phyloP scores from a whole-genome alignment of 139 green algal genomes.

The Chlamydomonas schloesseri region DNA sequence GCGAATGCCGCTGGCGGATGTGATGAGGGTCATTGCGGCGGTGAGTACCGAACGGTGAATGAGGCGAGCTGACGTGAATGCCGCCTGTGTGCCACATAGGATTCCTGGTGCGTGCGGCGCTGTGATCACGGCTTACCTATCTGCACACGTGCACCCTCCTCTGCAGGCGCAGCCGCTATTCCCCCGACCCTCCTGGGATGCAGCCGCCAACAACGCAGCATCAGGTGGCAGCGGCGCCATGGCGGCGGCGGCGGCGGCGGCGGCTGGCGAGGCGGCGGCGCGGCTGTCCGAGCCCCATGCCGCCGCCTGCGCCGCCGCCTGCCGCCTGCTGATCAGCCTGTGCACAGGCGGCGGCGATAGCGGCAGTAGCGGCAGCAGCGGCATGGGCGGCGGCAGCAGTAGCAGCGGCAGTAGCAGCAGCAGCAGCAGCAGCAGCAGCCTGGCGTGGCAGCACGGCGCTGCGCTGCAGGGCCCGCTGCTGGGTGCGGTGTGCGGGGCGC shows the following conservation, averaged over 20 bases:
- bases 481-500: neutral
- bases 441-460: neutral
- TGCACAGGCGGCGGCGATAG: neutral
- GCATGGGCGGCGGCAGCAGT: too few relatives aligned
- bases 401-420: neutral
- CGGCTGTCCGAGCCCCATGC: conserved; percentile 11
- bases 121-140: too few relatives aligned
- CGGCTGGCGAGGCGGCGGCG: conserved; percentile 1
- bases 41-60: too few relatives aligned
- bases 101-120: too few relatives aligned
- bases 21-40: neutral
- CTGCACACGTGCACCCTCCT: too few relatives aligned
- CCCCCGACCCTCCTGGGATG: neutral
- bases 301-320: conserved; percentile 6
- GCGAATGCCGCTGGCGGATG: conserved; percentile 8
- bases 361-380: neutral
- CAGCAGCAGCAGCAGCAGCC: neutral
- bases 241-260: neutral
- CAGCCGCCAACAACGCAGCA: too few relatives aligned
- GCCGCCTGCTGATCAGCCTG: neutral
- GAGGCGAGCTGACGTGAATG: too few relatives aligned
- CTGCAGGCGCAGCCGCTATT: conserved; percentile 26
- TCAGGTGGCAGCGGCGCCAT: too few relatives aligned
- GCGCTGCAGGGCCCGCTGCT: conserved; percentile 6
- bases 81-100: too few relatives aligned